Base-by-base conservation (phyloP, 257 asterid species). In the Linderniella brevidens region DNA sequence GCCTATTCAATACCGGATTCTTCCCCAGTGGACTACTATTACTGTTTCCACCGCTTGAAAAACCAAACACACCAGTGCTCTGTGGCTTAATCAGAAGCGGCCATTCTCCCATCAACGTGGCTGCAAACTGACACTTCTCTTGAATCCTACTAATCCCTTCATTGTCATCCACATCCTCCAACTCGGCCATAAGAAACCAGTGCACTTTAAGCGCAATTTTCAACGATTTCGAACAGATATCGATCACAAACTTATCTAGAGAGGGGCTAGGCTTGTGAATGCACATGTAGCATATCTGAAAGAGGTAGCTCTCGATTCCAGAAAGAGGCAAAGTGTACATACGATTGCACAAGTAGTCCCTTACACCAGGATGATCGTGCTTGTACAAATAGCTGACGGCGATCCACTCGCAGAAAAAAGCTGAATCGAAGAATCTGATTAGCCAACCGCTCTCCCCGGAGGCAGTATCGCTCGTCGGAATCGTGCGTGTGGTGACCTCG, bases 21-120 rank as follows among this genome's bases (percentile, higher is more conserved):
- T 78, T 78, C 38, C 77, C 86, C 35, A 44, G 47, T 19, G 79
- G 68, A 52, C 66, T 67, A 18, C 20, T 64, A 45, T 36, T 54
- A 44, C 50, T 54, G 47, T 17, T 58, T 35, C 49, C 19, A 9
- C 60, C n/a, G 12, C 45, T 49, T 13, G 62, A 50, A 42, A 58
- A 53, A 43, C 54, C 54, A 49, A 43, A 25, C 20, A 16, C 37
- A 53, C 46, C 25, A 13, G 13, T 57, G 0, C 46, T 52, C 54
- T 61, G 82, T 9, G 69, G 69, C 50, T 65, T 68, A 50, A 72
- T 68, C 67, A 79, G 64, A 20, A 79, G 76, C 1, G 69, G 72
- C 92, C 92, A 79, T 68, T 79, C 86, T 4, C 92, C 92, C 92
- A 70, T 75, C 57, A 79, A 63, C 55, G 92, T 79, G 43, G 82